A percentile compares a stretch with the other conserved stretches of the same genome.
phyloP scores from a whole-genome alignment of 345 rosid genomes.

The Ailanthus altissimus region DNA sequence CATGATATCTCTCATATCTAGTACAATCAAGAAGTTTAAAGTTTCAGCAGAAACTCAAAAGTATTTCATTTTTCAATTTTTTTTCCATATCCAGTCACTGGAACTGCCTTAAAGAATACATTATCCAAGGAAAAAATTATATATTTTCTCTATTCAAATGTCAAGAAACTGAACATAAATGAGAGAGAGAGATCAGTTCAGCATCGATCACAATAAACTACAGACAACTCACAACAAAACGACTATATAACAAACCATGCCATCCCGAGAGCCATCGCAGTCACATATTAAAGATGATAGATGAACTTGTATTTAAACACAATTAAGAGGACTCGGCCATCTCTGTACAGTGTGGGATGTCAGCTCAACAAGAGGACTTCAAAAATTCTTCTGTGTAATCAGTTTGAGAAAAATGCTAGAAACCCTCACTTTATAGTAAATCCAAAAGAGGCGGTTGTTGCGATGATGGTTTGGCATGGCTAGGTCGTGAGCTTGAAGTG shows the following conservation, averaged over 20 bases:
- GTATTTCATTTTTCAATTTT: not conserved
- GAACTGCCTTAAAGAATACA: slow-evolving; percentile 2
- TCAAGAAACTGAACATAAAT: slow-evolving; percentile 2
- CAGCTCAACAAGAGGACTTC: slow-evolving; percentile 1
- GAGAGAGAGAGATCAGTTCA: not conserved
- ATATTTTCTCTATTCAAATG: not conserved
- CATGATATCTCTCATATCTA: not conserved
- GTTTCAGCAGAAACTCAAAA: not conserved
- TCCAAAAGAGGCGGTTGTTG: slow-evolving; percentile 75
- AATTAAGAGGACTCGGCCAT: slow-evolving; percentile 7
- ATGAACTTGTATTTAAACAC: not conserved
- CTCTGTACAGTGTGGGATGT: slow-evolving; percentile 22
- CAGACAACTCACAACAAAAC: slow-evolving; percentile 15
- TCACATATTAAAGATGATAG: not conserved
- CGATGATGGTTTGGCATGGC: slow-evolving; percentile 42
- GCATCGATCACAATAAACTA: slow-evolving; percentile 19
- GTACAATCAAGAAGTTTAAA: not conserved
- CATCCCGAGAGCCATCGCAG: slow-evolving; percentile 2
- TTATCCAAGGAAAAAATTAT: not conserved
- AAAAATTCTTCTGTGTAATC: slow-evolving; percentile 7
- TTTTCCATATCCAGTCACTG: not conserved
- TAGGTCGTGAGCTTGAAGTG: slow-evolving; percentile 41
- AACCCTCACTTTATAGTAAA: slow-evolving; percentile 45
- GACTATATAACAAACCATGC: slow-evolving; percentile 21
- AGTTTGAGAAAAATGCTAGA: not conserved